Evolutionary conservation across 2,329 filamentous ascomycete genomes (phyloP), one percentile per base, ranked within the genome.

Genomic region (Ophidiomyces ophidiicola): DNA sequence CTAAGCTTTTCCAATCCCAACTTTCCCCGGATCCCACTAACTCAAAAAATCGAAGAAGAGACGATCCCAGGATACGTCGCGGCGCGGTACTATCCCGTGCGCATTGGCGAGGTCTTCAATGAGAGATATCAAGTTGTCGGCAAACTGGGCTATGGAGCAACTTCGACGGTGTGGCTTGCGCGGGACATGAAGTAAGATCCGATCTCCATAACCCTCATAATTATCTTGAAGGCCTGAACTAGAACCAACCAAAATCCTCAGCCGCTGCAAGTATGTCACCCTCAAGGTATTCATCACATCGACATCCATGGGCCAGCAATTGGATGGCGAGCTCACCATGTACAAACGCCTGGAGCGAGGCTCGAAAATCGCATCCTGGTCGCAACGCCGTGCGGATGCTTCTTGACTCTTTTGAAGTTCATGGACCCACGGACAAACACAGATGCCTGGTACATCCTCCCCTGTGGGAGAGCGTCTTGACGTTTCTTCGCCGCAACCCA

Each of bases 271-370:
- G 26, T 55, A 57, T 50, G 54, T 59, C 8, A 52, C 43, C 2
- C 47, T 57, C 15, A 59, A 55, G 23, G 50, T 59, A 6, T 56
- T 51, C 20, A 46, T 54, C 36, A 44, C 53, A 20, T 44, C 54
- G 43, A 21, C 45, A 25, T 53, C 50, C 3, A 48, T 57, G 47
- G 54, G 50, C 1, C 43, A 52, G 25, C 50, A 53, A 29, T 2
- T 56, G n/a, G 51, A 58, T 33, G 20, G 62, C 11, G 66, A 69
- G 48, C 46, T 67, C 7, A 46, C 52, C 3, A 66, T 67, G n/a
- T 68, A 69, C 34, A 57, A 58, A 44, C 56, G 53, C 15, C 61
- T 69, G 2, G 51, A 55, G 14, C 33, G 20, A 36, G 43, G 33
- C 6, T 41, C 52, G 2, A 34, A 32, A 33, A 34, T 41, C 14